Base-by-base conservation (phyloP, 2,329 filamentous ascomycete genomes). In the Aspergillus persii region DNA sequence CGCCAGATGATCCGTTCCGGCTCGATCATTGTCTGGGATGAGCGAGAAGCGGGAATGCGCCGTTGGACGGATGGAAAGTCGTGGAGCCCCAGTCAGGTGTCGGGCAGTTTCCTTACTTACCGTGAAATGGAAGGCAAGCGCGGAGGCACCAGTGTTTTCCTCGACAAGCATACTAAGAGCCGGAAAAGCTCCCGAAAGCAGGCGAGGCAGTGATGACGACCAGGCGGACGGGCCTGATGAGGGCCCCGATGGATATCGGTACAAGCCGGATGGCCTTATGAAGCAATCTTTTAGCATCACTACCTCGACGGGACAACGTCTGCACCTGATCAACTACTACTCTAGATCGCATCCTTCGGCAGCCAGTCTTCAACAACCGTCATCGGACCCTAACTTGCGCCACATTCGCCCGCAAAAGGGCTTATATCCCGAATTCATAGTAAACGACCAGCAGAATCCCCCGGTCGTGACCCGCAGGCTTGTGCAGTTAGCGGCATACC, bases 241-340 rank as follows among this genome's bases (percentile, higher is more conserved):
- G 65, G 86, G 86, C 8, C 91, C 91, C 0, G 92, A 96, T 74
- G 92, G 92, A 47, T 96, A 96, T 75, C 84, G 92, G 64, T 96
- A 96, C 79, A 99, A 97, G 82, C 91, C 89, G 8, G 95, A 99
- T 70, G 95, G 95, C 0, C 84, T 99, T 3, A 97, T 98, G 92
- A 99, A 99, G 84, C 95, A 99, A 78, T 98, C 95, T 0, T 99
- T 98, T 83, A 98, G 94, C 79, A 98, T 99, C 78, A 97, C 93
- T 26, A 98, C 95, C 1, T 92, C 90, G 1, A 88, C 84, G 41
- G 86, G 92, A 65, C 92, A 97, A 69, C 95, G 98, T 73, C 86
- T 99, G 2, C 95, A 99, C 78, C 84, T 99, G 54, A 99, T 99
- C 78, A 97, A 94, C 69, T 99, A 99, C 79, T 98, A 93, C 77